These are phyloP conservation scores for Termitomyces sp. DNA, from an alignment of 768 basidiomycete species.

Conservation along the genomic window DNA sequence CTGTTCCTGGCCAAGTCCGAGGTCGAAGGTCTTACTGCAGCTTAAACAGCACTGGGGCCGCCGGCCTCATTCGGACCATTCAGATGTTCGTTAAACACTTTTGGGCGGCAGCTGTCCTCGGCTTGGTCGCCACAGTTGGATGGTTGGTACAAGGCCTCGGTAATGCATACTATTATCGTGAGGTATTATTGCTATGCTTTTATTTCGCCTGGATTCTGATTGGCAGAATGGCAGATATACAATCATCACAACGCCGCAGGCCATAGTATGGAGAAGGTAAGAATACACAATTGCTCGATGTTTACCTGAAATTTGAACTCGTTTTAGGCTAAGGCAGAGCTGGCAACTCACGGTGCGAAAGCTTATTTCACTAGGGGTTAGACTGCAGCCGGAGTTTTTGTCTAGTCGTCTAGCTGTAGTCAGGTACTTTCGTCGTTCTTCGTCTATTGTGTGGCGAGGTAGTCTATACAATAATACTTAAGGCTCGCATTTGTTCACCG, in stretches of 20 bases:
- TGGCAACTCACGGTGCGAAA: conserved; percentile 81
- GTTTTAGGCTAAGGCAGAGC: conserved; percentile 72
- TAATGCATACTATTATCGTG: conserved; percentile 74
- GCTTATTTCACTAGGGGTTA: conserved; percentile 84
- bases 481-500: neutral
- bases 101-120: conserved; percentile 78
- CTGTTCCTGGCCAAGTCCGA: conserved; percentile 26
- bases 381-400: conserved; percentile 21
- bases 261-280: conserved; percentile 82
- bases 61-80: conserved; percentile 92
- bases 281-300: conserved; percentile 13
- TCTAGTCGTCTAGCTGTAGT: neutral
- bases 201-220: conserved; percentile 12
- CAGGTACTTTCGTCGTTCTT: neutral
- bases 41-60: conserved; percentile 75
- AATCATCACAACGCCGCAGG: conserved; percentile 76
- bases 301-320: conserved; percentile 2
- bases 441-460: neutral
- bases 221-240: conserved; percentile 51
- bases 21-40: conserved; percentile 22
- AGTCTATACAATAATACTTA: conserved; percentile 7
- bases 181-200: conserved; percentile 39
- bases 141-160: conserved; percentile 86
- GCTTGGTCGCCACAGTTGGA: conserved; percentile 75
- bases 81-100: conserved; percentile 66